Evolutionary conservation across 169 alveolate species (phyloP).

Genomic region (Plasmodium berghei): DNA sequence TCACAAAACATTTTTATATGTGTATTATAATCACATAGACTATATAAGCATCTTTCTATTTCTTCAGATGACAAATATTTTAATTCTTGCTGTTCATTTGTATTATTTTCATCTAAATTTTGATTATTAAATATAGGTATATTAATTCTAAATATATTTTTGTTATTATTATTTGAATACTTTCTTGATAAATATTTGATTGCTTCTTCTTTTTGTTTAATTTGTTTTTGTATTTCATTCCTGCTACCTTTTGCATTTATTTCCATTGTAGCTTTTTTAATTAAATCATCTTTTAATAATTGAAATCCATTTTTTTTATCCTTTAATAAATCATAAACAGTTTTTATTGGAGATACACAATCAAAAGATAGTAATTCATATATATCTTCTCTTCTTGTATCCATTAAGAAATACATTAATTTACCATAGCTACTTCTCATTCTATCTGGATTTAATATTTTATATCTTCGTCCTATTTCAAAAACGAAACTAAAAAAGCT

Average conservation of each 20-base stretch:
- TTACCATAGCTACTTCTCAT: slow-evolving; percentile 93
- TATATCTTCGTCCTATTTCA: slow-evolving; percentile 93
- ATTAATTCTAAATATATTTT: slow-evolving; percentile 66
- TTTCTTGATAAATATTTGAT: slow-evolving; percentile 79
- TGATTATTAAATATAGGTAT: slow-evolving; percentile 81
- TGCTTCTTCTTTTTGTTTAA: slow-evolving; percentile 86
- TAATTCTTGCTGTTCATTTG: slow-evolving; percentile 74
- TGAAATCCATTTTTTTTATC: slow-evolving; percentile 87
- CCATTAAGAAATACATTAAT: slow-evolving; percentile 92
- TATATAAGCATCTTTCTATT: slow-evolving; percentile 92
- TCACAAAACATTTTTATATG: slow-evolving; percentile 87
- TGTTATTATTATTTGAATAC: slow-evolving; percentile 76
- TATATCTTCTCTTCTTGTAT: slow-evolving; percentile 89
- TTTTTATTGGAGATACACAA: slow-evolving; percentile 88
- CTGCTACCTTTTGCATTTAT: slow-evolving; percentile 64
- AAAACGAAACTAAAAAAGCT: slow-evolving; percentile 89
- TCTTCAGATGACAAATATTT: slow-evolving; percentile 88
- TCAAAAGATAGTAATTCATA: slow-evolving; percentile 88
- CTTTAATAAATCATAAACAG: slow-evolving; percentile 88
- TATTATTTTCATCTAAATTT: slow-evolving; percentile 50
- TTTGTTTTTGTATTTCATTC: slow-evolving; percentile 84
- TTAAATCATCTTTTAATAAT: slow-evolving; percentile 88
- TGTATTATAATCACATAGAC: slow-evolving; percentile 92
- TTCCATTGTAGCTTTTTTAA: slow-evolving; percentile 90
- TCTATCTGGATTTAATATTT: slow-evolving; percentile 93